Conservation (phyloP, 1,284 basidiomycete species). For the Ceratobasidium theobromae region DNA sequence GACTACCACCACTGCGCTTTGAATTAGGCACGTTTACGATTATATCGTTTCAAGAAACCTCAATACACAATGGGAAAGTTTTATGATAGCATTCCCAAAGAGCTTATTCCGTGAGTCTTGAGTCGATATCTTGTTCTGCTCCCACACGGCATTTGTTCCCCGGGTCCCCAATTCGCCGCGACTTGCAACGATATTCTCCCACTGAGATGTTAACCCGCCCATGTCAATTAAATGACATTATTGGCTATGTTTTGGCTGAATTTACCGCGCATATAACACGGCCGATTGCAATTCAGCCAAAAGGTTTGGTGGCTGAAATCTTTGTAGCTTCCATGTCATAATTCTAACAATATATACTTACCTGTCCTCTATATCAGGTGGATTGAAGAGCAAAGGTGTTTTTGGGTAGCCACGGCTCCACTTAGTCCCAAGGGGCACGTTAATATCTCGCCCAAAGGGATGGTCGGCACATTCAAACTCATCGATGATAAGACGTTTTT, state of each 20-base stretch:
- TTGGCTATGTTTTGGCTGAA: background rate
- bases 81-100: conserved; percentile 51
- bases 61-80: conserved; percentile 54
- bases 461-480: conserved; percentile 53
- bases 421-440: conserved; percentile 53
- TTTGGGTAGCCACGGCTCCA: conserved; percentile 61
- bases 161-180: background rate
- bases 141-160: background rate
- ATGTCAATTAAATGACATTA: too few relatives aligned
- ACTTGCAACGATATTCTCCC: too few relatives aligned
- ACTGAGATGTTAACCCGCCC: too few relatives aligned
- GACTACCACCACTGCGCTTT: conserved; percentile 17
- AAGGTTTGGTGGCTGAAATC: too few relatives aligned
- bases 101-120: conserved; percentile 43
- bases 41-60: too few relatives aligned
- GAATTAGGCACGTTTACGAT: too few relatives aligned
- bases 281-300: too few relatives aligned
- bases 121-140: too few relatives aligned
- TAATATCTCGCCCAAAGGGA: conserved; percentile 56
- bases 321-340: too few relatives aligned
- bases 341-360: too few relatives aligned
- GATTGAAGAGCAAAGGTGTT: conserved; percentile 57
- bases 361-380: conserved; percentile 45
- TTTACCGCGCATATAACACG: conserved; percentile 8
- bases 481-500: conserved; percentile 53